Evolutionary conservation across 495 filamentous ascomycete species (phyloP).

Genomic region (Aspergillus bridgeri): DNA sequence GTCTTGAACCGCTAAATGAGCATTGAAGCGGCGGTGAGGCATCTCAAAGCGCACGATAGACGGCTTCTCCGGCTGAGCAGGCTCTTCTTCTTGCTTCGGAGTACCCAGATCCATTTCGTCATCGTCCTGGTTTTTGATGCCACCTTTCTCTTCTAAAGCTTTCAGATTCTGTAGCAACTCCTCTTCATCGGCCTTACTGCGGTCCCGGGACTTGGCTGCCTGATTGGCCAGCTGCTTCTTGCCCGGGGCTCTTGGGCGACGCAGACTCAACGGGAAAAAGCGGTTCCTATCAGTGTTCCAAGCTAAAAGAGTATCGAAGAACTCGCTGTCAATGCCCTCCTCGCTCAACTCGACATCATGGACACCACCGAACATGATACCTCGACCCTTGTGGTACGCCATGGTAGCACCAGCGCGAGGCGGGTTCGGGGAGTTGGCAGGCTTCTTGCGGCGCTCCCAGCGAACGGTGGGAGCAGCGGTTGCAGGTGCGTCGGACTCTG

Average conservation of each 20-base stretch:
- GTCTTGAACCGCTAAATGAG: slow-evolving; percentile 82
- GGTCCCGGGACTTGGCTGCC: slow-evolving; percentile 56
- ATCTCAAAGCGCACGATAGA: slow-evolving; percentile 61
- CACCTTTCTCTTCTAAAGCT: slow-evolving; percentile 67
- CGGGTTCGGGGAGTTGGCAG: slow-evolving; percentile 83
- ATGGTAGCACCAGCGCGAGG: slow-evolving; percentile 84
- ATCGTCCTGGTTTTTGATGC: slow-evolving; percentile 48
- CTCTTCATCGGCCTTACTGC: slow-evolving; percentile 82
- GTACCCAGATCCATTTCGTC: slow-evolving; percentile 50
- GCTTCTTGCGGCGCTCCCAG: slow-evolving; percentile 92
- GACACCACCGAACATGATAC: slow-evolving; percentile 91
- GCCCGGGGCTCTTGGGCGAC: slow-evolving; percentile 58
- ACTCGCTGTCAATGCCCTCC: slow-evolving; percentile 93
- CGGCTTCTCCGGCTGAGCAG: slow-evolving; percentile 48
- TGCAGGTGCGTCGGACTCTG: slow-evolving; percentile 56
- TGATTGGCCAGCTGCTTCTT: slow-evolving; percentile 59
- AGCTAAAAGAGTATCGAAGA: slow-evolving; percentile 83
- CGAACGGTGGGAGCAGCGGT: slow-evolving; percentile 64
- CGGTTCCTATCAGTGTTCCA: slow-evolving; percentile 94
- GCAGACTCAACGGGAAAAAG: slow-evolving; percentile 79
- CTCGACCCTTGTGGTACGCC: slow-evolving; percentile 87
- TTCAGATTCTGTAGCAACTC: slow-evolving; percentile 83
- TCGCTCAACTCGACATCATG: slow-evolving; percentile 92
- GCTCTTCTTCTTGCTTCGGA: slow-evolving; percentile 49
- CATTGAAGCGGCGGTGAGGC: slow-evolving; percentile 86